Percentiles rank a stretch among this genome's conserved stretches.
Evolutionary conservation across 495 filamentous ascomycete genomes (phyloP).

Genomic region (Beverwykella pulmonaria): DNA sequence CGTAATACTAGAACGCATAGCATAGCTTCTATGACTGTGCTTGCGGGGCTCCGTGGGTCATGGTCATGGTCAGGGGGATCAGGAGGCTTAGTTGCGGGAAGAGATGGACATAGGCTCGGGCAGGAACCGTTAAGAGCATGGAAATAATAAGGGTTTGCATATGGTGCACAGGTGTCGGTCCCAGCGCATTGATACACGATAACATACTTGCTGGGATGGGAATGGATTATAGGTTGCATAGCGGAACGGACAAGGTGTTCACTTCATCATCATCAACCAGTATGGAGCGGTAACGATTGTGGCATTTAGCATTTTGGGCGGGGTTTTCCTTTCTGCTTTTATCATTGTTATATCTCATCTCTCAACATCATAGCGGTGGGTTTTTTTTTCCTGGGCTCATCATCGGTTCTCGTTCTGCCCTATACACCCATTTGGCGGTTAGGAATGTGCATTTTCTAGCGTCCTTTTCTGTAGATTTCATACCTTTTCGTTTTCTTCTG

Average conservation of each 20-base stretch:
- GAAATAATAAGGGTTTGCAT: slow-evolving; percentile 33
- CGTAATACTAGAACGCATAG: slow-evolving; percentile 5
- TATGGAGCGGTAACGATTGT: slow-evolving; percentile 38
- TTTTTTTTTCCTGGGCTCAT: slow-evolving; percentile 18
- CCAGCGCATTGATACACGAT: not conserved
- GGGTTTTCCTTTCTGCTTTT: slow-evolving; percentile 20
- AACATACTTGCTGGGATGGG: slow-evolving; percentile 13
- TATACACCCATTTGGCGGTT: slow-evolving; percentile 35
- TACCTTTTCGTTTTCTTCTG: slow-evolving; percentile 12
- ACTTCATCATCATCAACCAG: slow-evolving; percentile 8
- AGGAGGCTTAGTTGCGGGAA: not conserved
- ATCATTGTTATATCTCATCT: slow-evolving; percentile 8
- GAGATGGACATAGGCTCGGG: slow-evolving; percentile 22
- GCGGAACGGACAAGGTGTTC: slow-evolving; percentile 10
- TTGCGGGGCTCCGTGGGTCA: slow-evolving; percentile 1
- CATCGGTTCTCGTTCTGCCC: slow-evolving; percentile 16
- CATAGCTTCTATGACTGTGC: slow-evolving; percentile 12
- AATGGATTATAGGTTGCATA: slow-evolving; percentile 27
- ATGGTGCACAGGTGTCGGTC: slow-evolving; percentile 5
- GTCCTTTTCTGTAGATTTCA: slow-evolving; percentile 7
- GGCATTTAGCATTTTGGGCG: slow-evolving; percentile 39
- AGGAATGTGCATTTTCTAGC: slow-evolving; percentile 36
- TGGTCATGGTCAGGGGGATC: not conserved
- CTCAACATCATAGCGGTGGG: slow-evolving; percentile 28
- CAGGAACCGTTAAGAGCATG: slow-evolving; percentile 37